Percentiles rank a stretch among this genome's conserved stretches.
Evolutionary conservation across 2,329 filamentous ascomycete genomes (phyloP).

Genomic region (Chrysoporthe puriensis): DNA sequence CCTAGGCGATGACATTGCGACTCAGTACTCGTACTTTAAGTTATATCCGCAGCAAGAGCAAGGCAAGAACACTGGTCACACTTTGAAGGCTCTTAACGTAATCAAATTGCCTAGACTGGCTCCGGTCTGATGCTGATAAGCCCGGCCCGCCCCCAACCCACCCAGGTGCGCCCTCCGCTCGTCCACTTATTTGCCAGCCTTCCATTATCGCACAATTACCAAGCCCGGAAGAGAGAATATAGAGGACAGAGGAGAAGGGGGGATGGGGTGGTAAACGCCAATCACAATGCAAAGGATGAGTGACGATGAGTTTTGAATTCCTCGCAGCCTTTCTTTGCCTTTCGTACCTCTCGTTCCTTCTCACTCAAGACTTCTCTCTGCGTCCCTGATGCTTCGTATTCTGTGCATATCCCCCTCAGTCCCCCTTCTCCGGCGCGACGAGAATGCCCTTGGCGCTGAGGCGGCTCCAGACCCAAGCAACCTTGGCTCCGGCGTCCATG

Average conservation of each 20-base stretch:
- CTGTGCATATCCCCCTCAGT: neutral
- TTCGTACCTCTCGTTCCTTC: neutral
- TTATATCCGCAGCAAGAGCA: neutral
- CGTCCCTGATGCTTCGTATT: slow-evolving; percentile 1
- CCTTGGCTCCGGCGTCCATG: neutral
- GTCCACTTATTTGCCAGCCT: neutral
- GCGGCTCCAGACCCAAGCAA: neutral
- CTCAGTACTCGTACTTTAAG: neutral
- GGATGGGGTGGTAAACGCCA: neutral
- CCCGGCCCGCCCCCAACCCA: neutral
- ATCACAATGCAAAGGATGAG: neutral
- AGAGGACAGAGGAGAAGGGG: neutral
- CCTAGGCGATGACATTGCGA: neutral
- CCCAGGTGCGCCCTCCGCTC: neutral
- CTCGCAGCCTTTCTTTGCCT: neutral
- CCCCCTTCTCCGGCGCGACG: neutral
- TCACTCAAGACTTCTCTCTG: neutral
- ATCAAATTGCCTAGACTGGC: neutral
- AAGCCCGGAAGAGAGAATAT: neutral
- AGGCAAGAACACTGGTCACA: neutral
- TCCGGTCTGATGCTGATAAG: neutral
- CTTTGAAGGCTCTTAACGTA: neutral
- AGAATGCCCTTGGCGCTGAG: neutral
- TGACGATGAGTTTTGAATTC: neutral
- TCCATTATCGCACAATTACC: neutral